Evolutionary conservation across 1,284 basidiomycete species (phyloP).

Genomic region (Sphagnurus paluster): DNA sequence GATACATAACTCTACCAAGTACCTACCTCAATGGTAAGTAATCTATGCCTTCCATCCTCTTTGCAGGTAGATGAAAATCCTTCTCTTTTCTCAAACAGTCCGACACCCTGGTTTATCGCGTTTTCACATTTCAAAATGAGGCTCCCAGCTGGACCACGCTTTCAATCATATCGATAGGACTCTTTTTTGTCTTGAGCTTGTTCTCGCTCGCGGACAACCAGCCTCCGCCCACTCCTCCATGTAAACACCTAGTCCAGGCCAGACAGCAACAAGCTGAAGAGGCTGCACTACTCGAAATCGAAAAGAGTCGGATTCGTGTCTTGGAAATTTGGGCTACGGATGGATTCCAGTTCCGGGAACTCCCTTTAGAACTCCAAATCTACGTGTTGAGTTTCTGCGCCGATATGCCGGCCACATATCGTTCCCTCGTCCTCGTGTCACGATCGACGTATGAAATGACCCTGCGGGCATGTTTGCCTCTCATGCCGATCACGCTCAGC

Average conservation of each 20-base stretch:
- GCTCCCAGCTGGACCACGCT: constrained; percentile 10
- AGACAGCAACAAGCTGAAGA: constrained; percentile 10
- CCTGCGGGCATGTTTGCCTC: constrained; percentile 20
- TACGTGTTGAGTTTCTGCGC: constrained; percentile 16
- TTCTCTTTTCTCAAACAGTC: no score
- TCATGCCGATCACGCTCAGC: constrained; percentile 21
- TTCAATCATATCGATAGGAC: constrained; percentile 16
- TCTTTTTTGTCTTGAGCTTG: constrained; percentile 19
- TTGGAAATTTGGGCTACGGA: constrained; percentile 7
- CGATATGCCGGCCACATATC: constrained; percentile 18
- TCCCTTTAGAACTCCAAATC: constrained; percentile 22
- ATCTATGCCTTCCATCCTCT: no score
- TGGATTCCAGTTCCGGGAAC: constrained; percentile 17
- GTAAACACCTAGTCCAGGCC: constrained; percentile 13
- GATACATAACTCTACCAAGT: no score
- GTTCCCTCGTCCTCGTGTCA: constrained; percentile 22
- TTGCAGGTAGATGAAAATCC: no score
- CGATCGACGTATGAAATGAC: constrained; percentile 16
- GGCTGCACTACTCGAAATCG: constrained; percentile 8
- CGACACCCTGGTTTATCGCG: no score
- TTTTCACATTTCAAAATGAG: no score
- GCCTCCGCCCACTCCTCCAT: background rate
- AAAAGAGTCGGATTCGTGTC: constrained; percentile 3
- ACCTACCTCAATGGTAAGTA: no score
- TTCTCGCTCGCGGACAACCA: constrained; percentile 11